These are phyloP conservation scores for Tolypocladium guangdongense DNA, from an alignment of 2,329 filamentous ascomycete genomes.

Conservation along the genomic window DNA sequence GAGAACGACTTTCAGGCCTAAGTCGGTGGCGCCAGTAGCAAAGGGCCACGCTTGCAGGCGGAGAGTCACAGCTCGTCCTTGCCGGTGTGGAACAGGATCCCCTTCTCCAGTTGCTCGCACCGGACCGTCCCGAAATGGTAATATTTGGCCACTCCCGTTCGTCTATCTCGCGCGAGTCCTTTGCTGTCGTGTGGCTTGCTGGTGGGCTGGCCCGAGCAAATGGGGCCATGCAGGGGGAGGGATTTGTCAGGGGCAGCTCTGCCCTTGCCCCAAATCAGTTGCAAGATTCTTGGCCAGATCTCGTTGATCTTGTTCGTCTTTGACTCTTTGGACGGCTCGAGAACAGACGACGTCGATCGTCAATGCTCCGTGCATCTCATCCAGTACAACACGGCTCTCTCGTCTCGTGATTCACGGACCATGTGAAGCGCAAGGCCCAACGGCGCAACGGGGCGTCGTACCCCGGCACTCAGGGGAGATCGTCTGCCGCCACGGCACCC, in stretches of 20 bases:
- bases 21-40: too few species aligned
- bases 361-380: not conserved
- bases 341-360: not conserved
- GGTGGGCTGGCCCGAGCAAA: not conserved
- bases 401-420: not conserved
- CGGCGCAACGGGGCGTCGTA: not conserved
- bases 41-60: not conserved
- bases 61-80: not conserved
- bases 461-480: not conserved
- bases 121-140: not conserved
- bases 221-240: not conserved
- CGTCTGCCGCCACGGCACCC: not conserved
- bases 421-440: not conserved
- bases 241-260: not conserved
- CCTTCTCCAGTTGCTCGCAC: not conserved
- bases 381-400: not conserved
- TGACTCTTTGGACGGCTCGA: not conserved
- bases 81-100: not conserved
- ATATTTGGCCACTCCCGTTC: not conserved
- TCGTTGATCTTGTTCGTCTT: too few species aligned
- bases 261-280: too few species aligned
- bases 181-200: not conserved
- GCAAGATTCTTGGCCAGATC: not conserved
- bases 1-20: too few species aligned
- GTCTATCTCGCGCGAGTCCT: too few species aligned